Evolutionary conservation across 164 flowering plant species (phyloP), one percentile per base, ranked within the genome.

Genomic region (Santalum album): DNA sequence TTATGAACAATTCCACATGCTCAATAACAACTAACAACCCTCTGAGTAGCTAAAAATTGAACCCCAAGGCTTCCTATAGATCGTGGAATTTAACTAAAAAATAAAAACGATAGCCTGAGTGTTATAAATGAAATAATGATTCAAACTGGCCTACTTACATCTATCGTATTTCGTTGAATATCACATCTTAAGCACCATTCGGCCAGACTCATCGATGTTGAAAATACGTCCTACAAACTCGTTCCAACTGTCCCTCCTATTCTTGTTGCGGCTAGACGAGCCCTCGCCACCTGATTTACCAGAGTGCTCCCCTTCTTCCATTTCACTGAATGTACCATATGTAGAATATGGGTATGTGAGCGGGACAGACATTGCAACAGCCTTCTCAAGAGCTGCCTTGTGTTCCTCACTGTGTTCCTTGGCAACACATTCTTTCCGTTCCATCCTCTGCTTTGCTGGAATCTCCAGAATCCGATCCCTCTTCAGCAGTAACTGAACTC

Each of bases 321-420:
- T 44, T 15, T 77, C 75, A 20, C 71, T 56, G 26, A 89, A 87
- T 25, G 96, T 85, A 43, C 97, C 99, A 65, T 89, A 87, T 1
- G 56, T 63, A 49, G 90, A 79, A 17, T 90, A 88, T 6, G 85
- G 60, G 67, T 51, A 81, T 11, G 90, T 83, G 54, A 76, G 77
- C 0, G 96, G 95, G 55, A 87, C 77, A 1, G 76, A 65, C 58
- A 90, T 52, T 10, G 82, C 68, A 12, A 72, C 83, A 26, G 97
- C 97, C 55, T 86, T 78, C 53, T 74, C 67, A 1, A 94, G 74
- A n/a, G 99, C 99, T 35, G 83, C 92, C 65, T 55, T 78, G 79
- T 87, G 64, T 61, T 84, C 90, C 58, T 79, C 65, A 2, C 38
- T 77, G 64, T 87, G 95, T 58, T 89, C 97, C 62, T 65, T 77